Evolutionary conservation across 2,329 filamentous ascomycete species (phyloP), one percentile per base, ranked within the genome.

Genomic region (Hysterium pulicare): DNA sequence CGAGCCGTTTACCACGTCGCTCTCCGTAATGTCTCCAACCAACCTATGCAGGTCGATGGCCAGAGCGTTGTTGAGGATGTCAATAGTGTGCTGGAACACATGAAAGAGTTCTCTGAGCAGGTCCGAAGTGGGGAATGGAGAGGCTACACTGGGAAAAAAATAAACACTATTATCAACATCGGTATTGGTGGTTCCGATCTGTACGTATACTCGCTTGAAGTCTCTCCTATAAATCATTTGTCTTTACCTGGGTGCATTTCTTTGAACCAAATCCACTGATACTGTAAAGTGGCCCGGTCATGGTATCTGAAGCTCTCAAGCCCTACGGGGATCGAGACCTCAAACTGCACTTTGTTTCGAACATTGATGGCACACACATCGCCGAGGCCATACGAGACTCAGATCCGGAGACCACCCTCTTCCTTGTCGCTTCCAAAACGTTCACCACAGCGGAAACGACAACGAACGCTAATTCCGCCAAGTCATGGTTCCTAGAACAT

Each of bases 351-450:
- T 98, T 98, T 62, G 93, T 98, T 57, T 97, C 91, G 75, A 98
- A 98, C 80, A 97, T 98, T 66, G 93, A 98, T 67, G 93, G 93
- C 55, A 98, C 93, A 42, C 93, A 98, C 76, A 89, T 97, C 68
- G 87, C 90, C 36, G 93, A 98, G 75, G 90, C 93, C 38, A 81
- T 97, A 47, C 84, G 82, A 65, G 73, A 83, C 59, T 95, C 91
- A 7, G 83, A 98, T 69, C 91, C 91, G 37, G 93, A 98, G 76
- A 96, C 91, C 36, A 96, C 93, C n/a, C 86, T 98, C 51, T 97
- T 98, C 84, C 80, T 98, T 57, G 82, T 98, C 58, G 93, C 93
- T 44, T 97, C 91, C 71, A 98, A 98, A 84, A 98, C 93, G 50
- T 98, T 98, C 73, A 98, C 93, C 50, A 98, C 93, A 8, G 93